phyloP scores from a whole-genome alignment of 768 basidiomycete species.

The Crassisporium funariophilum region DNA sequence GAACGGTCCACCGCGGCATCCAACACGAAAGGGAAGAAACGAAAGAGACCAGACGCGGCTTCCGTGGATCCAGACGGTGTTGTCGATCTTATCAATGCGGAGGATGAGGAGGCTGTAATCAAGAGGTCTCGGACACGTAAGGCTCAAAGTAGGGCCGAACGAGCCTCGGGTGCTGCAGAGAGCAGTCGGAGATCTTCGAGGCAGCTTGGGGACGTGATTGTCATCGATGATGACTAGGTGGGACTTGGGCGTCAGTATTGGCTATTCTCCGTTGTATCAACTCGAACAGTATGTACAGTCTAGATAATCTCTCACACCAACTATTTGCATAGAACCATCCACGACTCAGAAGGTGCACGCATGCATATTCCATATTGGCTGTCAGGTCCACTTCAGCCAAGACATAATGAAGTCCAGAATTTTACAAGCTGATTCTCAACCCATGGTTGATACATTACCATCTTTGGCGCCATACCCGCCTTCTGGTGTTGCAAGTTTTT shows the following conservation, averaged over 20 bases:
- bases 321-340: too few relatives aligned
- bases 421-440: too few relatives aligned
- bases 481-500: not conserved
- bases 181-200: constrained; percentile 13
- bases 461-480: too few relatives aligned
- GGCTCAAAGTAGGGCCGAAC: constrained; percentile 14
- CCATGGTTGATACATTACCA: too few relatives aligned
- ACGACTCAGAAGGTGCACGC: too few relatives aligned
- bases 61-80: constrained; percentile 13
- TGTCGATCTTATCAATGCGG: constrained; percentile 26
- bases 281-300: too few relatives aligned
- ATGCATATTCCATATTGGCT: too few relatives aligned
- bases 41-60: constrained; percentile 12
- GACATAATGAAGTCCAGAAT: too few relatives aligned
- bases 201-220: constrained; percentile 43
- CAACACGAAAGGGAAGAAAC: constrained; percentile 14
- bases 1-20: constrained; percentile 1
- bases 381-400: too few relatives aligned
- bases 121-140: constrained; percentile 23
- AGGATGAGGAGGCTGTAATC: constrained; percentile 31
- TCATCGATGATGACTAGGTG: constrained; percentile 32
- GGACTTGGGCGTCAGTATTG: too few relatives aligned
- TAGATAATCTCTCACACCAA: too few relatives aligned
- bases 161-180: constrained; percentile 12
- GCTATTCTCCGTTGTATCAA: too few relatives aligned